Base-by-base conservation (phyloP, 1,284 basidiomycete species). In the Agroathelia rolfsii region DNA sequence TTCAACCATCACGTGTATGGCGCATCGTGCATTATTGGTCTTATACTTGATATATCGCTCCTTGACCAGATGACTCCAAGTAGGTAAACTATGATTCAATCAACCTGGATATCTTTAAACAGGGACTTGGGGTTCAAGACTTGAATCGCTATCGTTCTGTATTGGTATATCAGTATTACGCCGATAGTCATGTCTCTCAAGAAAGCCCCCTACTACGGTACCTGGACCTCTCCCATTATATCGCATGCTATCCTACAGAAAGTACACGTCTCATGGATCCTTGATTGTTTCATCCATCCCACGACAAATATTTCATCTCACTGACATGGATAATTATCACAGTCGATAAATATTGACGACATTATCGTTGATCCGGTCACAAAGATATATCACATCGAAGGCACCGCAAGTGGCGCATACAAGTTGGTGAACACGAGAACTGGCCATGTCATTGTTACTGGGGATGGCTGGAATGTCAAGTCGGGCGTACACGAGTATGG, bases 401-500 rank as follows among this genome's bases (percentile, higher is more conserved):
- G 53, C 6, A 53, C 80, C 6, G 76, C 82, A 0, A 61, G 64
- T 11, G 71, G 80, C 5, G 59, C 79, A 2, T 60, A 47, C 30
- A 73, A 74, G 0, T 52, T 83, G 7, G 69, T 82, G 21, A 58
- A 72, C 25, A 65, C 64, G 0, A 42, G 53, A 14, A 57, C 55
- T 4, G 58, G 59, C 12, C 48, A 48, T 22, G 76, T 78, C 43
- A 52, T 76, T 1, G 56, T 74, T 16, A n/a, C n/a, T n/a, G 67
- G 64, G 3, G 44, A 54, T 26, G 55, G 55, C 3, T 79, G 64
- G 62, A 73, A 79, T 48, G 67, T 68, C 4, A 58, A 74, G 17
- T 66, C 69, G 0, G 60, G 56, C 4, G 77, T 81, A 1, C 66
- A 76, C 24, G 76, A 78, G 48, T 72, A 73, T 36, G 66, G 67